Evolutionary conservation across 768 basidiomycete genomes (phyloP).

Genomic region (Boletus rubescentipes): DNA sequence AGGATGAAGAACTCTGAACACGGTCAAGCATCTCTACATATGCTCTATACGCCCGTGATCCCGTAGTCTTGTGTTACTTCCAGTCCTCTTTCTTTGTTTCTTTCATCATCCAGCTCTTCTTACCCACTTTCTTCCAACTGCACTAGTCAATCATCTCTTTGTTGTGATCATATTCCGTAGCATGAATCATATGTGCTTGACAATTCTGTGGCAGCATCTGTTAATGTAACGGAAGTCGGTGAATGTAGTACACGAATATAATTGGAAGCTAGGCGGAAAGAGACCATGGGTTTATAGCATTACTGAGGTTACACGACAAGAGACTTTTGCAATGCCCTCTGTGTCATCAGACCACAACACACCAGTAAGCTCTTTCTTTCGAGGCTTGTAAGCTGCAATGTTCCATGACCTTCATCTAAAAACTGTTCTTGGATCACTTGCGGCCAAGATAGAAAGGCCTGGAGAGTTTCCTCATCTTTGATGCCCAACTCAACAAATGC

Average conservation of each 20-base stretch:
- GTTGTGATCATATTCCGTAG: slow-evolving; percentile 25
- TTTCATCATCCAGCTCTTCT: slow-evolving; percentile 18
- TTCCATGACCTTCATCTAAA: slow-evolving; percentile 9
- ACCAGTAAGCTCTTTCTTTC: slow-evolving; percentile 20
- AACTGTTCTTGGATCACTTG: slow-evolving; percentile 13
- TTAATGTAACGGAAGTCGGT: slow-evolving; percentile 5
- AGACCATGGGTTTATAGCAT: background rate
- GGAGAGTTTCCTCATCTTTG: slow-evolving; percentile 19
- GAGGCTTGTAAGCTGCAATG: slow-evolving; percentile 21
- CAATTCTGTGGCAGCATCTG: background rate
- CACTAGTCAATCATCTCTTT: slow-evolving; percentile 24
- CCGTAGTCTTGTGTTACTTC: slow-evolving; percentile 21
- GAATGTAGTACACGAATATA: background rate
- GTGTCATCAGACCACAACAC: slow-evolving; percentile 3
- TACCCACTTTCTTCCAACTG: slow-evolving; percentile 24
- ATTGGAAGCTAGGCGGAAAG: background rate
- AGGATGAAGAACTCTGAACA: slow-evolving; percentile 82
- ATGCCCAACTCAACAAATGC: slow-evolving; percentile 24
- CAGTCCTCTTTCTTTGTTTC: slow-evolving; percentile 12
- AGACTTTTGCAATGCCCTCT: slow-evolving; percentile 4
- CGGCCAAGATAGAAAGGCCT: slow-evolving; percentile 26
- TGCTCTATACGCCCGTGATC: slow-evolving; percentile 22
- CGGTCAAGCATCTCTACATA: slow-evolving; percentile 16
- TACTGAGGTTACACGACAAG: background rate
- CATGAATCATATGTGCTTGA: slow-evolving; percentile 19